Evolutionary conservation across 177 flowering plant species (phyloP).

Genomic region (Vitis hybrid): DNA sequence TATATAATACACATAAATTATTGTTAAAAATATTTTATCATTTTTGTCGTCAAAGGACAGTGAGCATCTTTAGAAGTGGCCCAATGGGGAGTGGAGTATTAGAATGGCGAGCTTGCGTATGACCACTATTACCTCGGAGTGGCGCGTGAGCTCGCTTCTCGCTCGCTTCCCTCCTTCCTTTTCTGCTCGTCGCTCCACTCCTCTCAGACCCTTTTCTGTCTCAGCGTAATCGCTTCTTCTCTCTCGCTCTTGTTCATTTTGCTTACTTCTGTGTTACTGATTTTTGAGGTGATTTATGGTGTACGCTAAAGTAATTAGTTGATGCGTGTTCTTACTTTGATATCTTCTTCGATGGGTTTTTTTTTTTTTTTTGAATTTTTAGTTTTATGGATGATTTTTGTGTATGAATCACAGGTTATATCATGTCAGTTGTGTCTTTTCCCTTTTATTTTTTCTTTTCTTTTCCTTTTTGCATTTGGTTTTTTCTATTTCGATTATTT

Average conservation of each 20-base stretch:
- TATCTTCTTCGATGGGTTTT: not conserved
- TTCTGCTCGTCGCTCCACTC: not conserved
- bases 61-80: not conserved
- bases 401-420: not conserved
- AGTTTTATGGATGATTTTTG: not conserved
- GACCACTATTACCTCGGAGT: not conserved
- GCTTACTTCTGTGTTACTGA: not conserved
- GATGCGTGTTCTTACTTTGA: not conserved
- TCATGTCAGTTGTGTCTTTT: no score
- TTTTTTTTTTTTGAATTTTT: not conserved
- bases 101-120: constrained; percentile 5
- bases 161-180: constrained; percentile 1
- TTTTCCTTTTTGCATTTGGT: no score
- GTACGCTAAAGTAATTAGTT: not conserved
- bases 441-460: no score
- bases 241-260: not conserved
- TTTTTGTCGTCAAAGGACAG: no score
- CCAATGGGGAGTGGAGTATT: not conserved
- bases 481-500: no score
- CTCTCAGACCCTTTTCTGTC: not conserved
- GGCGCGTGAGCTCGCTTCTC: constrained; percentile 7
- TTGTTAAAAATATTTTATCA: no score
- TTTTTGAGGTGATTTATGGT: not conserved
- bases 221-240: constrained; percentile 11
- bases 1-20: no score